Evolutionary conservation across 495 filamentous ascomycete genomes (phyloP), one percentile per base, ranked within the genome.

Genomic region (Terfezia claveryi): DNA sequence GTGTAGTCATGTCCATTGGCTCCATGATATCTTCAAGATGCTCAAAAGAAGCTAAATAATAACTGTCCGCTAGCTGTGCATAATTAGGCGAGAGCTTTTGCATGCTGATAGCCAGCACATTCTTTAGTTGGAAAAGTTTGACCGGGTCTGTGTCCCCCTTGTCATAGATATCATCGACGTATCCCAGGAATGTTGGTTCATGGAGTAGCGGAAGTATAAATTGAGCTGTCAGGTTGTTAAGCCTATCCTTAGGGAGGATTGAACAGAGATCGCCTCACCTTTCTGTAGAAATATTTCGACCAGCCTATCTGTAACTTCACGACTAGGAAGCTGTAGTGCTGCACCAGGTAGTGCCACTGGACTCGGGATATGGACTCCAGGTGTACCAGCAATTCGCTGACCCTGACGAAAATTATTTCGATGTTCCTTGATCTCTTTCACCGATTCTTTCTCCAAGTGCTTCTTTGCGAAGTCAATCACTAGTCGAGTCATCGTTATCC

Each of bases 401-500:
- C 63, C 63, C 58, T 65, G 60, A 37, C 62, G 59, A 36, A 63
- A 63, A 36, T 57, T 63, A 41, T 64, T 58, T 23, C 63, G 62
- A 55, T 65, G 63, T 36, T 66, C 60, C 10, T 51, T 54, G 32
- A 63, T 66, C 58, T 93, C 85, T 54, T 83, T 80, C 68, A 94
- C 93, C 56, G 78, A 83, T 66, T 83, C 60, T 20, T 57, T 17
- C n/a, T 59, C 63, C 16, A 66, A 38, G 36, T 63, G 60, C 38
- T 56, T 65, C 63, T 89, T 96, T 50, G 88, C 88, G 62, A 93
- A 78, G 64, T 94, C 87, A 80, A 96, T 93, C 32, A 96, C 83
- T 61, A 95, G 70, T 37, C 88, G 78, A 16, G 87, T 89, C 69
- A 96, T 89, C 58, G 85, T 85, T 64, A 93, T 89, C 57, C 89